Evolutionary conservation across 257 asterid species (phyloP).

Genomic region (Linderniella brevidens): DNA sequence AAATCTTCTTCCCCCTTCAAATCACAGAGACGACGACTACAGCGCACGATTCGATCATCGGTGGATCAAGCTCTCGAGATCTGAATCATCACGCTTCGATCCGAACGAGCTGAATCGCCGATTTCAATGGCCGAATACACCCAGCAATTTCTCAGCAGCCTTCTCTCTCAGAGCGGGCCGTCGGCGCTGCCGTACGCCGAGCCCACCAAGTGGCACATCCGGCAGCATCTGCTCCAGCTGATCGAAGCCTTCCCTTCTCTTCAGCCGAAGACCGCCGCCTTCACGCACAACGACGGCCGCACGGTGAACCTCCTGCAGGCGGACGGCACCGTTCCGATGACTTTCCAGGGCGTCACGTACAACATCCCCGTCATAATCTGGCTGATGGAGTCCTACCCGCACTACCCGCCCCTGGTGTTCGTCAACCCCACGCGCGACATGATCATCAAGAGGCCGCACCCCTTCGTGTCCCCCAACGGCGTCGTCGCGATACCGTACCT

Average conservation of each 20-base stretch:
- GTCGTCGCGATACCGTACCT: slow-evolving; percentile 60
- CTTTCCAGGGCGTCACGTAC: slow-evolving; percentile 49
- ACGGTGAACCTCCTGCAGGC: slow-evolving; percentile 73
- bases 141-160: slow-evolving; percentile 60
- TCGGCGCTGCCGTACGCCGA: slow-evolving; percentile 64
- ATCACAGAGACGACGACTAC: too few species aligned
- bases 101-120: too few species aligned
- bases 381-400: slow-evolving; percentile 86
- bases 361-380: slow-evolving; percentile 78
- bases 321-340: slow-evolving; percentile 78
- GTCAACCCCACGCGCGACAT: slow-evolving; percentile 82
- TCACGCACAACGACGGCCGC: slow-evolving; percentile 95
- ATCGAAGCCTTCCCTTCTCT: slow-evolving; percentile 57
- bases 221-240: slow-evolving; percentile 60
- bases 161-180: slow-evolving; percentile 75
- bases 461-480: slow-evolving; percentile 77
- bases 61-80: too few species aligned
- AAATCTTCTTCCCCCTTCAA: too few species aligned
- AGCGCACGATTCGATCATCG: too few species aligned
- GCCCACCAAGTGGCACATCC: slow-evolving; percentile 60
- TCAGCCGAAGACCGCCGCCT: slow-evolving; percentile 57
- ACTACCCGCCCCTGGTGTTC: slow-evolving; percentile 68
- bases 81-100: too few species aligned
- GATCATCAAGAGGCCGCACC: slow-evolving; percentile 71
- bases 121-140: slow-evolving; percentile 31